phyloP scores from a whole-genome alignment of 1,284 basidiomycete genomes.

The Cryptococcus amylolentus region DNA sequence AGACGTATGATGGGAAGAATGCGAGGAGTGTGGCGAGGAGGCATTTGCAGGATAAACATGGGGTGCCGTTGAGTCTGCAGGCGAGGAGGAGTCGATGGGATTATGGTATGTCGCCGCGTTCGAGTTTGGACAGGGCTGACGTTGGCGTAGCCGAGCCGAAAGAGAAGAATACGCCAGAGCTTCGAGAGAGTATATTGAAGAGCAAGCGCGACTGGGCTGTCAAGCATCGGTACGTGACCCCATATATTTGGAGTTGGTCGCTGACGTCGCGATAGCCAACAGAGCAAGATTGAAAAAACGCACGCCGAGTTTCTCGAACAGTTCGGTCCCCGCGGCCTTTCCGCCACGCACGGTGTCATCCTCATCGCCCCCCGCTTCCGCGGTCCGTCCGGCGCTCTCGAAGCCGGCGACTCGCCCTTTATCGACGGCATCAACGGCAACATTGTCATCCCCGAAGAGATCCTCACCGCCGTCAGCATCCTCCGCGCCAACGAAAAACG shows the following conservation, averaged over 20 bases:
- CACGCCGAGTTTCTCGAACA: slow-evolving; percentile 21
- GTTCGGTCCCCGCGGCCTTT: slow-evolving; percentile 26
- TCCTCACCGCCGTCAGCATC: slow-evolving; percentile 6
- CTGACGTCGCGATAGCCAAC: slow-evolving; percentile 7
- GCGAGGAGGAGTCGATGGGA: slow-evolving; percentile 57
- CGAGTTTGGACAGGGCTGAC: background rate
- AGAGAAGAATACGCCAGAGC: slow-evolving; percentile 53
- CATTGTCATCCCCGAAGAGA: slow-evolving; percentile 17
- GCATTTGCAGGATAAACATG: slow-evolving; percentile 58
- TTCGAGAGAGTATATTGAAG: slow-evolving; percentile 53
- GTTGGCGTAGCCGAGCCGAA: slow-evolving; percentile 46
- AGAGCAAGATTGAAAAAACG: slow-evolving; percentile 15
- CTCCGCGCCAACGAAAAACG: slow-evolving; percentile 2
- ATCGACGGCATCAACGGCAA: slow-evolving; percentile 12
- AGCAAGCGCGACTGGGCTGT: slow-evolving; percentile 55
- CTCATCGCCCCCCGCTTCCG: slow-evolving; percentile 22
- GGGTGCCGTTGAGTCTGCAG: slow-evolving; percentile 54
- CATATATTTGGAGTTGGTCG: background rate
- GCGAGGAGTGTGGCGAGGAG: slow-evolving; percentile 56
- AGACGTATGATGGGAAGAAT: slow-evolving; percentile 55
- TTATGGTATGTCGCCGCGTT: slow-evolving; percentile 41
- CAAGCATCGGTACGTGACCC: slow-evolving; percentile 48
- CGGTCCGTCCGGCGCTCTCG: background rate
- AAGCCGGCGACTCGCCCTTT: slow-evolving; percentile 1
- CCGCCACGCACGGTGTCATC: slow-evolving; percentile 12